These are phyloP conservation scores for Fusarium longipes DNA, from an alignment of 2,329 filamentous ascomycete genomes.

Conservation along the genomic window DNA sequence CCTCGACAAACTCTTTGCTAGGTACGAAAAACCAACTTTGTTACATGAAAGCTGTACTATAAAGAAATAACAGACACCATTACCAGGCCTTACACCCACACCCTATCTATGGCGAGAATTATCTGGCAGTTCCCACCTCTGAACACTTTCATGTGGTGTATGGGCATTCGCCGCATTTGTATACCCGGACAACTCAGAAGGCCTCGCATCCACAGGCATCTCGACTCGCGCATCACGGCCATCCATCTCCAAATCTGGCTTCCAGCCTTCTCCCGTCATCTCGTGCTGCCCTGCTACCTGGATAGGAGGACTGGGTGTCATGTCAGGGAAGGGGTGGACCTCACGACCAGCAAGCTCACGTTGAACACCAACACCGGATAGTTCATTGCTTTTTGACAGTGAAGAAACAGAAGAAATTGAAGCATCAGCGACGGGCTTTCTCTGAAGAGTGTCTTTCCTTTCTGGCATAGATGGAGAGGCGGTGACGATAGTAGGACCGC, in stretches of 20 bases:
- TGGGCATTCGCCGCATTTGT: conserved; percentile 30
- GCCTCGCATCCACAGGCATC: conserved; percentile 31
- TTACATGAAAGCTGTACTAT: rapidly evolving
- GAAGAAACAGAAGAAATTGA: conserved; percentile 39
- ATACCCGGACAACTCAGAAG: conserved; percentile 31
- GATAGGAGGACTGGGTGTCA: conserved; percentile 34
- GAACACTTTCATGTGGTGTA: conserved; percentile 8
- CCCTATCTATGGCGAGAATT: conserved; percentile 26
- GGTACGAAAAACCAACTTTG: not conserved
- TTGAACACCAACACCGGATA: conserved; percentile 27
- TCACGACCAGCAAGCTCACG: conserved; percentile 34
- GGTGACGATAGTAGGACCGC: not conserved
- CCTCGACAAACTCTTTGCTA: not conserved
- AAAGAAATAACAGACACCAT: not conserved
- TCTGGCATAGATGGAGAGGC: conserved; percentile 16
- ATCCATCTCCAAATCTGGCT: conserved; percentile 39
- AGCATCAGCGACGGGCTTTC: conserved; percentile 36
- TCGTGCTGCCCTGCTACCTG: conserved; percentile 40
- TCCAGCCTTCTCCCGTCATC: conserved; percentile 33
- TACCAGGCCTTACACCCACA: rapidly evolving
- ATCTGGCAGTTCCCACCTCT: conserved; percentile 43
- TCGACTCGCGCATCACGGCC: conserved; percentile 32
- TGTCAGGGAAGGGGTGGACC: conserved; percentile 19
- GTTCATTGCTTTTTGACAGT: conserved; percentile 35
- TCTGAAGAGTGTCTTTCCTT: conserved; percentile 13